Evolutionary conservation across 257 asterid genomes (phyloP), one percentile per base, ranked within the genome.

Genomic region (Plantago elongata): DNA sequence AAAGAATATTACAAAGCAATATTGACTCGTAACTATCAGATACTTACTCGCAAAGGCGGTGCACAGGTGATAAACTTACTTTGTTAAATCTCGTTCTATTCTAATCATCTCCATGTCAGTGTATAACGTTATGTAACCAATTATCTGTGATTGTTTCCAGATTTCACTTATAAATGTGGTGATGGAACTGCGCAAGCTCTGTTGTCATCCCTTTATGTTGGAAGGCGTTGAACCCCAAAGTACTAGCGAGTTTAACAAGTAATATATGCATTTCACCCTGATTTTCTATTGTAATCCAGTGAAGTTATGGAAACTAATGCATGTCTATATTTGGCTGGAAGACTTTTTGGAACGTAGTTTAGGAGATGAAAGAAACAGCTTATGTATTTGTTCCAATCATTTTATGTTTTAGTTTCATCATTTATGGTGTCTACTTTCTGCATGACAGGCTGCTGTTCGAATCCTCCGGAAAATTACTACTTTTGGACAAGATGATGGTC

Each of bases 201-300:
- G 99, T 82, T 89, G 90, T 69, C 99, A 93, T 78, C 99, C 99
- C 63, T 93, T 89, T 81, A 94, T 93, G 52, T 87, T 93, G 17
- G 95, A 90, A 14, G 99, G 99, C 64, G 90, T 97, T 47, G 97
- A 89, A 75, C 99, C 99, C 57, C 96, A 89, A 57, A 94, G 89
- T 73, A 61, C 62, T 29, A 73, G 75, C 48, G 99, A 93, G 77
- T 93, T 87, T 70, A 51, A 45, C 90, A 93, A 85, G 99, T 93
- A 89, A 69, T 62, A 65, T 61, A 48, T 67, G 40, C 69, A 60
- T 65, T 57, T 65, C 57, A 43, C 66, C 51, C 45, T 71, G 49
- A 45, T 51, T 45, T 62, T n/a, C 37, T 70, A 57, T 50, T 34
- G 40, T 34, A 34, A 34, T 7, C 4, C 40, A 34, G 0, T 34